These are phyloP conservation scores for Ophiocordyceps polyrhachis-furcata DNA, from an alignment of 2,329 filamentous ascomycete genomes.

Conservation along the genomic window DNA sequence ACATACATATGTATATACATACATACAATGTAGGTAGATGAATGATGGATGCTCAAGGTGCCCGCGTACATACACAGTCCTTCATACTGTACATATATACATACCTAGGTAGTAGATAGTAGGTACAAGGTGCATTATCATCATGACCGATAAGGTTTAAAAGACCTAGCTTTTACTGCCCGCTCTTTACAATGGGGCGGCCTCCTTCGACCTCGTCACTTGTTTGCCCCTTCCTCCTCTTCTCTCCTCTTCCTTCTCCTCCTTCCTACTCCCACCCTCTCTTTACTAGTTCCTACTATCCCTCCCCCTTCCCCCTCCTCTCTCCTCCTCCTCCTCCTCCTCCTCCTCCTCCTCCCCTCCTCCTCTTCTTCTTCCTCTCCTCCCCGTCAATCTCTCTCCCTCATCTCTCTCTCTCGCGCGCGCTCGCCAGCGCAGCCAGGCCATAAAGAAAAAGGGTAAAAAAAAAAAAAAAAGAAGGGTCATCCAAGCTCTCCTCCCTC, in stretches of 20 bases:
- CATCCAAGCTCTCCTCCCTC: neutral
- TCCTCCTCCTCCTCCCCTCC: too few species aligned
- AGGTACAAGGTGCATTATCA: conserved; percentile 1
- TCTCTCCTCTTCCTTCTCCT: neutral
- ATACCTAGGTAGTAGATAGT: too few species aligned
- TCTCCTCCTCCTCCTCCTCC: neutral
- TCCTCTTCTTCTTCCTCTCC: too few species aligned
- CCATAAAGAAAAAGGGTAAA: too few species aligned
- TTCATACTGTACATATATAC: neutral
- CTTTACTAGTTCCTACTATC: neutral
- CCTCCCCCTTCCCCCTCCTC: neutral
- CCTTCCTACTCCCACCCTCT: neutral
- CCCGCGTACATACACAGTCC: neutral
- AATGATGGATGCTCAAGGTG: too few species aligned
- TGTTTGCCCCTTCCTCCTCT: neutral
- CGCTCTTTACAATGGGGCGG: conserved; percentile 1
- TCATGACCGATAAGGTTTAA: conserved; percentile 4
- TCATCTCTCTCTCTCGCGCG: too few species aligned
- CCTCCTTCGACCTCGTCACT: neutral
- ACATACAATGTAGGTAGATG: too few species aligned
- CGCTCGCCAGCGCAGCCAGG: too few species aligned
- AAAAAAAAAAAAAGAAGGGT: neutral
- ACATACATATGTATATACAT: too few species aligned
- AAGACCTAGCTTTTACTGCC: conserved; percentile 1
- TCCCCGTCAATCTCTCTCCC: too few species aligned